Percentiles rank a stretch among this genome's conserved stretches.
Conservation (phyloP, 768 basidiomycete genomes). For the Lactarius akahatsu region DNA sequence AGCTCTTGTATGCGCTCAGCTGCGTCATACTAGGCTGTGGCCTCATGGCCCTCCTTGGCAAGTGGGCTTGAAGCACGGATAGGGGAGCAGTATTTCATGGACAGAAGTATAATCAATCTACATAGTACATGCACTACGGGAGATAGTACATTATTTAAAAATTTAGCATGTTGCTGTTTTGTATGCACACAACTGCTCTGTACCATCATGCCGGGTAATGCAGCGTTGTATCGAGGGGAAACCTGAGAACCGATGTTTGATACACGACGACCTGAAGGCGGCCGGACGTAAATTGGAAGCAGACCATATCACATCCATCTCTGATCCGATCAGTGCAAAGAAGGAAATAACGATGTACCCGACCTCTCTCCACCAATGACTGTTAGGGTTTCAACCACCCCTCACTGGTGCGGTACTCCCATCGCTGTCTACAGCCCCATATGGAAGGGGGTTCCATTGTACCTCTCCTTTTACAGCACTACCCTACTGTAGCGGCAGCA, state of each 20-base stretch:
- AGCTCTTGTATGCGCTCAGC: slow-evolving; percentile 69
- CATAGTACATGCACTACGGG: neutral
- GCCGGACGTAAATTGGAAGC: neutral
- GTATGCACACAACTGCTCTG: neutral
- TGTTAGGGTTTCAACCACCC: neutral
- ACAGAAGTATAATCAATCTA: neutral
- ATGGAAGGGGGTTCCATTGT: neutral
- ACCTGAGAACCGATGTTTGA: neutral
- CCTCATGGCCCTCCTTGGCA: slow-evolving; percentile 88
- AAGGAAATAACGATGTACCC: neutral
- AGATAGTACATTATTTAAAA: neutral
- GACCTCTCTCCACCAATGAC: neutral
- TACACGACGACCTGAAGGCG: too few species aligned
- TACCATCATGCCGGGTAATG: neutral
- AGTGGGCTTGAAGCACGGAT: slow-evolving; percentile 63
- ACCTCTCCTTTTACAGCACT: neutral
- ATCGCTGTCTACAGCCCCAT: neutral
- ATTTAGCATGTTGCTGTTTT: neutral
- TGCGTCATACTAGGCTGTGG: slow-evolving; percentile 82
- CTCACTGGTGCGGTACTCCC: neutral
- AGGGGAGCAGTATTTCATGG: neutral
- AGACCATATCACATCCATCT: neutral
- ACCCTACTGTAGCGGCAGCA: neutral
- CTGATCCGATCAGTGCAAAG: neutral
- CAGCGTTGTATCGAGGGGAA: neutral